Evolutionary conservation across 192 early-diverging fungal genomes (phyloP), one percentile per base, ranked within the genome.

Genomic region (Umbelopsis sp.): DNA sequence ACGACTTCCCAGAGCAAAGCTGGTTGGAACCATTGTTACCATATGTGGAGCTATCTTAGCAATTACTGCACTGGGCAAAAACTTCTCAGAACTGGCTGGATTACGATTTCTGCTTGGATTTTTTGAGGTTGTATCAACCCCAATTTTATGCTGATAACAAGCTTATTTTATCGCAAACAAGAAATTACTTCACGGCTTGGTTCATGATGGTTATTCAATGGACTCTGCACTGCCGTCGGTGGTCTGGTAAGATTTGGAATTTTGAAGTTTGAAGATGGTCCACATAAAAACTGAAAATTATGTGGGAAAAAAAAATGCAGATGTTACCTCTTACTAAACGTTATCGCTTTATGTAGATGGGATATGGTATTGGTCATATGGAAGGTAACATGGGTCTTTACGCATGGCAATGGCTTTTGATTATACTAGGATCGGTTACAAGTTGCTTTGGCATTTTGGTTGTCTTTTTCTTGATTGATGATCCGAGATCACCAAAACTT

Each of bases 341-440:
- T 9, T 44, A 12, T 9, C 43, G 12, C 1, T 49, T 49, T 1
- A 21, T 20, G 47, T 49, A 49, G 47, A 45, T 77, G 2, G 66
- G 70, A 43, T 77, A 77, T 50, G 75, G 75, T 68, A 77, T 77
- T 72, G 75, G 75, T 14, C 70, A 77, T 62, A 77, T 77, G 75
- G 29, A 68, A 14, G 66, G 51, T 50, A 47, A 52, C 21, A 24
- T 26, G 5, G 70, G 70, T 21, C 56, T 56, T 65, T 36, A 29
- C 26, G 65, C 52, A 36, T 77, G 75, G 75, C 70, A 71, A 62
- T 77, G 75, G 75, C 67, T 77, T 45, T 72, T 77, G 75, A 72
- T 77, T 49, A 77, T 77, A 25, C 71, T 77, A 25, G 75, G 75
- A 31, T n/a, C 70, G 22, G 53, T 68, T n/a, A 77, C 75, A n/a